These are phyloP conservation scores for Neurospora sp. DNA, from an alignment of 495 filamentous ascomycete genomes.

Conservation along the genomic window DNA sequence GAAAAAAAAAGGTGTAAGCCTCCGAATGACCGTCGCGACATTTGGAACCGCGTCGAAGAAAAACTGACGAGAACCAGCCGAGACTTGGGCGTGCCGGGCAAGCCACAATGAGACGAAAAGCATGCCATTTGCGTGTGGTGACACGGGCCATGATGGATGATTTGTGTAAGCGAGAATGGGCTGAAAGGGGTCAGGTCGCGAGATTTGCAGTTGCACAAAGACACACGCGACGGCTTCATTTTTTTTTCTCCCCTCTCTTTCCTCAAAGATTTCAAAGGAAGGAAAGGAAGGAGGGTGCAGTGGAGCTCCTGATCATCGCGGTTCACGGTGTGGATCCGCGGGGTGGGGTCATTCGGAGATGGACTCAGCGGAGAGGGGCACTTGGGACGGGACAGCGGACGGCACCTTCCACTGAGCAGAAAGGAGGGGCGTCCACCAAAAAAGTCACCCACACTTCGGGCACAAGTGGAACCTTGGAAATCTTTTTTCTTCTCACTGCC, in stretches of 20 bases:
- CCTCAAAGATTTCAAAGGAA: background rate
- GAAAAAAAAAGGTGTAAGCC: background rate
- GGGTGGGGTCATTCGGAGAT: background rate
- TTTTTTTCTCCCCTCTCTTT: background rate
- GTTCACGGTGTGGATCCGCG: background rate
- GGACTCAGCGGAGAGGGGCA: background rate
- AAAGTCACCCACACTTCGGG: background rate
- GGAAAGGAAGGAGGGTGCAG: background rate
- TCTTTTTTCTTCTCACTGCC: background rate
- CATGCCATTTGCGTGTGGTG: background rate
- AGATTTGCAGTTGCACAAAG: background rate
- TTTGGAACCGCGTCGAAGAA: background rate
- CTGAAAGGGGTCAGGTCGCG: background rate
- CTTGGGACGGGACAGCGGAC: background rate
- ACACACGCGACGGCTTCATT: background rate
- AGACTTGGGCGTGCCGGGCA: background rate
- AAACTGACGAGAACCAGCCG: background rate
- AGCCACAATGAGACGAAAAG: background rate
- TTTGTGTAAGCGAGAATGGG: background rate
- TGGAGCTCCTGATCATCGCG: background rate
- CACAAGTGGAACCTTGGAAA: background rate
- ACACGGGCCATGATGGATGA: background rate
- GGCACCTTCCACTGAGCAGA: background rate
- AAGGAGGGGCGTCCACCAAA: background rate
- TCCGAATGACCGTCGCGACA: background rate